phyloP scores from a whole-genome alignment of 371 early-diverging fungal genomes.

The Gilbertella persicaria region DNA sequence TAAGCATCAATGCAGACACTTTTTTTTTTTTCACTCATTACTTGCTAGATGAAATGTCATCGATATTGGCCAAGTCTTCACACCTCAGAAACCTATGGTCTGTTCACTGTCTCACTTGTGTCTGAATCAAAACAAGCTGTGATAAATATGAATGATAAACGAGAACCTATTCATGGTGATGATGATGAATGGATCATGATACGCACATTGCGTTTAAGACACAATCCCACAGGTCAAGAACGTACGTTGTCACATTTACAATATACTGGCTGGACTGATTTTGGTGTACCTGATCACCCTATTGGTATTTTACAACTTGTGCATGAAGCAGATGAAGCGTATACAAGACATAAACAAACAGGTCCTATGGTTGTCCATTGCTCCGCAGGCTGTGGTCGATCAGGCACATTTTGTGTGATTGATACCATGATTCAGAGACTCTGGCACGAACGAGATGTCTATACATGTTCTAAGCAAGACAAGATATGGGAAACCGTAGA shows the following conservation, averaged over 20 bases:
- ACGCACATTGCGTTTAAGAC: conserved; percentile 8
- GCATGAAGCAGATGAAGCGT: conserved; percentile 51
- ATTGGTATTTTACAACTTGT: conserved; percentile 54
- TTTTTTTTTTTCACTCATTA: conserved; percentile 4
- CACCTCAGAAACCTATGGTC: conserved; percentile 33
- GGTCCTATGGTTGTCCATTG: conserved; percentile 91
- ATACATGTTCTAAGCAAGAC: conserved; percentile 4
- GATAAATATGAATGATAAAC: conserved; percentile 30
- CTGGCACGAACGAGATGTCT: conserved; percentile 43
- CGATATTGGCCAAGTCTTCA: conserved; percentile 66
- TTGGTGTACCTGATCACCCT: conserved; percentile 66
- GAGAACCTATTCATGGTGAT: conserved; percentile 3
- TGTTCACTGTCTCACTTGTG: conserved; percentile 20
- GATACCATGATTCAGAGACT: conserved; percentile 59
- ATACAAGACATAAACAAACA: conserved; percentile 12
- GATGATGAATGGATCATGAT: conserved; percentile 23
- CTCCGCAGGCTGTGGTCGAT: conserved; percentile 94
- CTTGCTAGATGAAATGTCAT: conserved; percentile 54
- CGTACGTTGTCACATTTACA: conserved; percentile 74
- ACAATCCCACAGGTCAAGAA: not conserved
- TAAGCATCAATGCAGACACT: conserved; percentile 33
- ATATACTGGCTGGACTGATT: conserved; percentile 85
- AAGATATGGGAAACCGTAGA: conserved; percentile 56
- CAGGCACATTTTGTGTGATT: conserved; percentile 87
- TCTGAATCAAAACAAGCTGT: conserved; percentile 19